These are phyloP conservation scores for Caryopteris hybrid DNA, from an alignment of 305 asterid species.

Conservation along the genomic window DNA sequence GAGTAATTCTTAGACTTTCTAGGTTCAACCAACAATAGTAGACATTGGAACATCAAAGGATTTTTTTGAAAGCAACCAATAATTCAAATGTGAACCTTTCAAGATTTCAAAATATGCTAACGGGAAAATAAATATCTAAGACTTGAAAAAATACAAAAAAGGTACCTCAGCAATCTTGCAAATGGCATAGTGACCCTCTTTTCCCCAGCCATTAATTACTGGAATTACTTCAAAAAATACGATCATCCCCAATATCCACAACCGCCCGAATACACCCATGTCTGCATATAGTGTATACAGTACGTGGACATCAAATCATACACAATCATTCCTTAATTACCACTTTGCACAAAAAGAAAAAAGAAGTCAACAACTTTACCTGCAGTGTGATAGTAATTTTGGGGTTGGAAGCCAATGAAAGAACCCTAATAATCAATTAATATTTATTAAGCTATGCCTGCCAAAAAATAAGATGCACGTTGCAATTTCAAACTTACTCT, in stretches of 20 bases:
- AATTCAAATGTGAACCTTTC: background rate
- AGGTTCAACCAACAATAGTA: background rate
- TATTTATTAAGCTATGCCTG: background rate
- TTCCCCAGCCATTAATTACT: slow-evolving; percentile 65
- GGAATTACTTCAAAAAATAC: slow-evolving; percentile 34
- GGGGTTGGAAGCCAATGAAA: slow-evolving; percentile 7
- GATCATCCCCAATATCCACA: slow-evolving; percentile 31
- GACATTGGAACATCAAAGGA: slow-evolving; percentile 1
- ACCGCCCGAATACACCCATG: slow-evolving; percentile 31
- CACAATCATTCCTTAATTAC: background rate
- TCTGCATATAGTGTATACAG: slow-evolving; percentile 19
- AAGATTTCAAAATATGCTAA: background rate
- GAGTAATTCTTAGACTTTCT: background rate
- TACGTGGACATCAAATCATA: slow-evolving; percentile 2
- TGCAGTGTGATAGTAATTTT: background rate
- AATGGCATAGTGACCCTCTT: slow-evolving; percentile 66
- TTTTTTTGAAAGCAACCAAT: background rate
- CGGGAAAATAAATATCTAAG: background rate
- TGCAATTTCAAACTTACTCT: background rate
- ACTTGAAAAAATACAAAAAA: background rate
- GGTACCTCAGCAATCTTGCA: slow-evolving; percentile 90
- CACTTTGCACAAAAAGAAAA: background rate
- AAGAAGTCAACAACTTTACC: background rate
- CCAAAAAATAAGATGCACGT: background rate
- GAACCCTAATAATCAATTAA: slow-evolving; percentile 11